Conservation (phyloP, 164 flowering plant species). For the Paratinospora sagittata region DNA sequence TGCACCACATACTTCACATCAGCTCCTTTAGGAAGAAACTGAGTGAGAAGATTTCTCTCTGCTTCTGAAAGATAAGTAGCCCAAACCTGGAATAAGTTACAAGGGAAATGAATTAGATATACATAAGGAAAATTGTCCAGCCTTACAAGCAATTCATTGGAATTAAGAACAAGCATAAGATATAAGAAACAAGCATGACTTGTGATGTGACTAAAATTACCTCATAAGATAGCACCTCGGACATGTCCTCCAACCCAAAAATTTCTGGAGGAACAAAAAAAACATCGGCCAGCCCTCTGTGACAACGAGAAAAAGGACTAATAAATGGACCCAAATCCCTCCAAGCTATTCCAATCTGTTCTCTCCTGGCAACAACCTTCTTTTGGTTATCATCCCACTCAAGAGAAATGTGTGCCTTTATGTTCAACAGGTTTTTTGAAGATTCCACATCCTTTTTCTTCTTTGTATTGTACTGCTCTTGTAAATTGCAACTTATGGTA, state of each 20-base stretch:
- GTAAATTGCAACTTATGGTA: too few relatives aligned
- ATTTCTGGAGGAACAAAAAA: conserved; percentile 50
- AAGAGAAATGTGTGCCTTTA: too few relatives aligned
- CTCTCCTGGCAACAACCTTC: too few relatives aligned
- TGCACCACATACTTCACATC: conserved; percentile 46
- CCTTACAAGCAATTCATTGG: neutral
- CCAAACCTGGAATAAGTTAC: too few relatives aligned
- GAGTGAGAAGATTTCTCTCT: too few relatives aligned
- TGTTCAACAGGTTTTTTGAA: conserved; percentile 24
- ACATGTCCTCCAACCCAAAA: conserved; percentile 58
- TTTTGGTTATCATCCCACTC: too few relatives aligned
- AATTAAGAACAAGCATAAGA: neutral
- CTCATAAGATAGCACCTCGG: too few relatives aligned
- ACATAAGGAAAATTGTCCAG: too few relatives aligned
- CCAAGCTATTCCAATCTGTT: conserved; percentile 46
- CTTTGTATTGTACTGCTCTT: conserved; percentile 39
- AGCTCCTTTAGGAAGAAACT: too few relatives aligned
- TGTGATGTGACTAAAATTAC: too few relatives aligned
- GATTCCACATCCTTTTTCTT: conserved; percentile 38
- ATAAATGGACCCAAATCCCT: conserved; percentile 53
- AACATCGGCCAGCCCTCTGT: conserved; percentile 56
- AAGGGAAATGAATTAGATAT: too few relatives aligned
- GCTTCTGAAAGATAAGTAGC: too few relatives aligned
- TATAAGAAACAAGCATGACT: conserved; percentile 5
- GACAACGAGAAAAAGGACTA: conserved; percentile 28